Evolutionary conservation across 1,139 yeast species (phyloP), one percentile per base, ranked within the genome.

Genomic region (Lodderomyces parapsilosis): DNA sequence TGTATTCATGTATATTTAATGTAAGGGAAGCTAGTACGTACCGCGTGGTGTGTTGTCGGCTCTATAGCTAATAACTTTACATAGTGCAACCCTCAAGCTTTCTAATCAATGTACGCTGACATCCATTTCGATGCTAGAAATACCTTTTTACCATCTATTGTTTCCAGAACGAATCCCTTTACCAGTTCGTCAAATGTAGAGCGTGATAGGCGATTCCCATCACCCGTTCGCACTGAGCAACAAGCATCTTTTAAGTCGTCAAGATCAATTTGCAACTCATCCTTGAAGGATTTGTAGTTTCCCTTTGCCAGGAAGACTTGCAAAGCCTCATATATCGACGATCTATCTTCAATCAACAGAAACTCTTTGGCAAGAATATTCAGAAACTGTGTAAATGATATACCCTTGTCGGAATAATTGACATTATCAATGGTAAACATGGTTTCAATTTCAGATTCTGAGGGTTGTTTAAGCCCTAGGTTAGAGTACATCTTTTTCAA

Each of bases 361-460:
- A 86, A 62, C 48, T 78, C 80, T 6, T 66, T 65, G 2, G 89
- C 80, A 83, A 91, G 81, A 36, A 83, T 66, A 4, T 84, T 78
- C 56, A 86, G 68, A 59, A 83, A 91, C 39, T 78, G 78, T 2
- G 94, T 81, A 56, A 90, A 88, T 35, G 81, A 80, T 32, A 89
- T 54, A n/a, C 80, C 78, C 8, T 57, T 55, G 19, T 57, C 55
- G 46, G 54, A 25, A 43, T 43, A 39, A 44, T 45, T 39, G 36
- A 44, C 36, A 11, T 60, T 59, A 10, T 54, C 65, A 7, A 60
- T 59, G 1, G 57, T 51, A 11, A 88, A 62, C 83, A 87, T 80
- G 30, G 60, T 44, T 1, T 63, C 56, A 28, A 86, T 55, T 55
- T 79, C 76, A 0, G 62, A 62, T 11, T 71, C 66, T 9, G 62